Evolutionary conservation across 208 protist genomes (phyloP), one percentile per base, ranked within the genome.

Genomic region (Leptomonas seymouri): DNA sequence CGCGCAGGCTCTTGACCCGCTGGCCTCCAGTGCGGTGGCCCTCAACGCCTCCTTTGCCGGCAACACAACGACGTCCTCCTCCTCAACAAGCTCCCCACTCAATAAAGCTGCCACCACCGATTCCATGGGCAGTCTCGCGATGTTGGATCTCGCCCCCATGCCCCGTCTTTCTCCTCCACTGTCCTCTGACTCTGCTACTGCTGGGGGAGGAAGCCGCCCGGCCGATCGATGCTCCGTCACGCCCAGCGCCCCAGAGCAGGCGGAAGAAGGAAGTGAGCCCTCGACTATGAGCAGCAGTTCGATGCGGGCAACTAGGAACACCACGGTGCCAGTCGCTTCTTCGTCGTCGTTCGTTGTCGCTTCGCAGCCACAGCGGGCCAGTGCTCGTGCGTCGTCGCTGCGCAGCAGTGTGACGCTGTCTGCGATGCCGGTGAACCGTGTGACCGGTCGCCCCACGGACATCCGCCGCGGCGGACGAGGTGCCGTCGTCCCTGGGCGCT

Each of bases 1-100:
- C 27, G 54, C 69, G 41, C 77, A 61, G 25, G 27, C 71, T 0
- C 59, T 84, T 12, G 66, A 67, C 44, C 65, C 64, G 6, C 71
- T 81, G 16, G 36, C 70, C 39, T 71, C 63, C 34, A 66, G 53
- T 56, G 31, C 42, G 12, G 61, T 74, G 3, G 42, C 46, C 3
- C 31, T 54, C 25, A 9, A 20, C 0, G 3, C 50, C 4, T 2
- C 21, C 14, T 31, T 59, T 30, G 60, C 23, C 21, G 25, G 39
- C 50, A 58, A 34, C 31, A 28, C 55, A 4, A 30, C 65, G 34
- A 34, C 58, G 14, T 63, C 48, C 16, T 71, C 71, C 21, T 64
- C 71, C 25, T 23, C 61, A 15, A 42, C 64, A 21, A 61, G 63
- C 48, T 68, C 70, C 6, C 70, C 71, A 8, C 7, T 63, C 15